Base-by-base conservation (phyloP, 371 early-diverging fungal genomes). In the Mucor lusitanicus region DNA sequence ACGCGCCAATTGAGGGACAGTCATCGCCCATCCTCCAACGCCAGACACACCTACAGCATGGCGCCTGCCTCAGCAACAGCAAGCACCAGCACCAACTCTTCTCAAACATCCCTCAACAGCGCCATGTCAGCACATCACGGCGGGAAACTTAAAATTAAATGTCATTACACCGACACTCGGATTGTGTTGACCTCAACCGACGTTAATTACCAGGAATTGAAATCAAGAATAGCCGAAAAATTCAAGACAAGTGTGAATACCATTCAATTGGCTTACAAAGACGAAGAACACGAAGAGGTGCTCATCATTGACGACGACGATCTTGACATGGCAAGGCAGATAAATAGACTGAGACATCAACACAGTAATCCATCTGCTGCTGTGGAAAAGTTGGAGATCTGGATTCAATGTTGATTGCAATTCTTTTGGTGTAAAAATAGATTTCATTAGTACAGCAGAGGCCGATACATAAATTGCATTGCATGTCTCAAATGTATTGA, bases 241-340 rank as follows among this genome's bases (percentile, higher is more conserved):
- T 87, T 92, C 66, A 66, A 79, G 11, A 54, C 68, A 0, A 37
- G 7, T 8, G 63, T 70, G 28, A 68, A 48, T 54, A 78, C 69
- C 0, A 76, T 93, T 15, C 84, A 82, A 33, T 79, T 97, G 25
- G 87, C 90, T 73, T 97, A 94, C 74, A 87, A 87, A 72, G 97
- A 97, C 68, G 95, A 94, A 67, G 96, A 94, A 53, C 85, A 90
- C 59, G 92, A 92, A 68, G 78, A 90, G 69, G 91, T 96, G 27
- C 76, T 90, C 37, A 92, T 97, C 87, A 91, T 91, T 25, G 96
- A 96, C 76, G 88, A 95, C 39, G 97, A 96, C 63, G 97, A 97
- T 78, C 84, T 94, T 69, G 87, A 91, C 63, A 88, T 95, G 76
- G 95, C 94, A 25, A 79, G 87, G 61, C 89, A 86, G 67, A 64